phyloP scores from a whole-genome alignment of 139 green algal genomes.

The Picochlorum sp. region DNA sequence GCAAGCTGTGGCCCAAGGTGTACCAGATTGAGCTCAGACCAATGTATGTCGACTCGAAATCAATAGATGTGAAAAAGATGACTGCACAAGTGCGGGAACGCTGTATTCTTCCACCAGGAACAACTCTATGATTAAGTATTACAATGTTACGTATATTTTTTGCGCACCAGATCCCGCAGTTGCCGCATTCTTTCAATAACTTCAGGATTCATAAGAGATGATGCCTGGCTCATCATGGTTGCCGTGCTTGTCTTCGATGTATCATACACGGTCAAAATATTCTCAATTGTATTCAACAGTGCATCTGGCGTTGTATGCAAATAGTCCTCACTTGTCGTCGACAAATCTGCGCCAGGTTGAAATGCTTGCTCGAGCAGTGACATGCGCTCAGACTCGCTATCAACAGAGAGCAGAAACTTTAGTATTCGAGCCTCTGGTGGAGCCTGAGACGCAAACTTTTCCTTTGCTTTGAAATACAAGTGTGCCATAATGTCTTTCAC shows the following conservation, averaged over 20 bases:
- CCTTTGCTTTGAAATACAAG: conserved; percentile 73
- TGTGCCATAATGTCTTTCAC: conserved; percentile 75
- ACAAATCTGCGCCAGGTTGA: conserved; percentile 25
- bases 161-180: conserved; percentile 38
- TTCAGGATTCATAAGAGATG: conserved; percentile 57
- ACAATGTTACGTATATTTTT: conserved; percentile 39
- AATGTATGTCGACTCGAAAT: conserved; percentile 11
- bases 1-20: conserved; percentile 67
- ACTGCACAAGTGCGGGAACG: conserved; percentile 1
- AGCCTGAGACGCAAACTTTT: conserved; percentile 50
- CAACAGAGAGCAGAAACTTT: conserved; percentile 60
- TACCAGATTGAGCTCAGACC: conserved; percentile 9
- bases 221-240: conserved; percentile 42
- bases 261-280: conserved; percentile 52
- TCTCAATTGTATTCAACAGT: conserved; percentile 44
- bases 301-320: conserved; percentile 45
- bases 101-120: conserved; percentile 5
- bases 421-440: conserved; percentile 74
- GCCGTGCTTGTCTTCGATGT: not conserved
- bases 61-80: conserved; percentile 3
- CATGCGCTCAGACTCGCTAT: conserved; percentile 36
- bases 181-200: conserved; percentile 53
- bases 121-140: not conserved
- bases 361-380: conserved; percentile 59
- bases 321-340: conserved; percentile 29